Conservation (phyloP, 306 rosid genomes). For the Citrullus amarus region DNA sequence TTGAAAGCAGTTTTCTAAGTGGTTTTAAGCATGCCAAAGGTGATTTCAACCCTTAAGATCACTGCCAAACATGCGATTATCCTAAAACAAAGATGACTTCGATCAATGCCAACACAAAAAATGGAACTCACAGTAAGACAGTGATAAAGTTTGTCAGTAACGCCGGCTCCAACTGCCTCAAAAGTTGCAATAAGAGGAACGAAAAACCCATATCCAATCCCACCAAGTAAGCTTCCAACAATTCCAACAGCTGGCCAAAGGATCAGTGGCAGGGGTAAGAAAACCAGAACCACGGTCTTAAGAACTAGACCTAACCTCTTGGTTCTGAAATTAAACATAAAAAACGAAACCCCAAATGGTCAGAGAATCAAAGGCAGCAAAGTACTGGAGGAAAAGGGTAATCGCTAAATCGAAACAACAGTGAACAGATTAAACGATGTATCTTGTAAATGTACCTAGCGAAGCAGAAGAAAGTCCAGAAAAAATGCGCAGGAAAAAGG, state of each 20-base stretch:
- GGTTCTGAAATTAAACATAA: constrained; percentile 37
- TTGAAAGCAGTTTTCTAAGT: too few relatives aligned
- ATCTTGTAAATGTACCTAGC: constrained; percentile 26
- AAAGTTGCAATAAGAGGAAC: constrained; percentile 68
- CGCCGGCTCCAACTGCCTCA: constrained; percentile 48
- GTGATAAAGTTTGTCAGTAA: constrained; percentile 38
- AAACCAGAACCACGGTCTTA: constrained; percentile 38
- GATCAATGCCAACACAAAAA: neutral
- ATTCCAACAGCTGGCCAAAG: constrained; percentile 52
- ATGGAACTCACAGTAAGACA: constrained; percentile 42
- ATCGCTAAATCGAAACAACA: neutral
- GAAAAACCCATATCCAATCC: constrained; percentile 69
- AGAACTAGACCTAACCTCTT: constrained; percentile 51
- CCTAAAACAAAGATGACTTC: neutral
- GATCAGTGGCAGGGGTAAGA: constrained; percentile 48
- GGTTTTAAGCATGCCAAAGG: neutral
- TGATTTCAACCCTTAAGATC: neutral
- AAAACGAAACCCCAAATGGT: neutral
- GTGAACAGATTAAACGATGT: neutral
- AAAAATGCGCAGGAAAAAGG: constrained; percentile 61
- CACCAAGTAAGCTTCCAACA: constrained; percentile 57
- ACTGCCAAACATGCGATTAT: neutral
- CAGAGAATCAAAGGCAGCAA: neutral
- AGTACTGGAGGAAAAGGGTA: neutral
- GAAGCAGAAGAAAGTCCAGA: constrained; percentile 62